Percentiles rank a stretch among this genome's conserved stretches.
Conservation (phyloP, 2,329 filamentous ascomycete genomes). For the Aspergillus vadensis region DNA sequence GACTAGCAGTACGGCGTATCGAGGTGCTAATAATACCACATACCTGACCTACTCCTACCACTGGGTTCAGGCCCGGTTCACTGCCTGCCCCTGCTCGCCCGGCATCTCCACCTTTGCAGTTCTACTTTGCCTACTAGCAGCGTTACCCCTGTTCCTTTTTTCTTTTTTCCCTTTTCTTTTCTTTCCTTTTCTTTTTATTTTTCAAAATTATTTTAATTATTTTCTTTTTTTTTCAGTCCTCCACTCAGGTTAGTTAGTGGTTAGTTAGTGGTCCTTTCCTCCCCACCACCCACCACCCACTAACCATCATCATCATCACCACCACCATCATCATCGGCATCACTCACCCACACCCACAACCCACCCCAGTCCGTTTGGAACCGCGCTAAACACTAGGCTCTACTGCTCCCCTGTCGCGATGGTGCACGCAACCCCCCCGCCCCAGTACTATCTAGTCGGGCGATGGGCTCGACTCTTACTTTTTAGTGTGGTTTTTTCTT, state of each 20-base stretch:
- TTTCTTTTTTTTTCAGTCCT: neutral
- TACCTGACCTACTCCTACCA: neutral
- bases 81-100: constrained; percentile 23
- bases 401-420: constrained; percentile 19
- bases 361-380: constrained; percentile 24
- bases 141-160: neutral
- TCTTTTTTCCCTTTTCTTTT: neutral
- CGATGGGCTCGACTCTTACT: constrained; percentile 17
- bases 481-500: constrained; percentile 17
- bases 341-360: constrained; percentile 18
- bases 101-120: constrained; percentile 10
- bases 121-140: neutral
- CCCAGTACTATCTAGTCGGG: constrained; percentile 15
- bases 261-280: neutral
- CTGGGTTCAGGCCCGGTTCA: constrained; percentile 14
- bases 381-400: constrained; percentile 20
- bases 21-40: constrained; percentile 16
- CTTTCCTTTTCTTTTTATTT: neutral
- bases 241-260: neutral
- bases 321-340: constrained; percentile 21
- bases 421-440: constrained; percentile 11
- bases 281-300: neutral
- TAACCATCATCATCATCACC: constrained; percentile 4
- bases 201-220: neutral
- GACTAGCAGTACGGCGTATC: constrained; percentile 2